Evolutionary conservation across 129 eudicot genomes (phyloP).

Genomic region (Lactuca saligna): DNA sequence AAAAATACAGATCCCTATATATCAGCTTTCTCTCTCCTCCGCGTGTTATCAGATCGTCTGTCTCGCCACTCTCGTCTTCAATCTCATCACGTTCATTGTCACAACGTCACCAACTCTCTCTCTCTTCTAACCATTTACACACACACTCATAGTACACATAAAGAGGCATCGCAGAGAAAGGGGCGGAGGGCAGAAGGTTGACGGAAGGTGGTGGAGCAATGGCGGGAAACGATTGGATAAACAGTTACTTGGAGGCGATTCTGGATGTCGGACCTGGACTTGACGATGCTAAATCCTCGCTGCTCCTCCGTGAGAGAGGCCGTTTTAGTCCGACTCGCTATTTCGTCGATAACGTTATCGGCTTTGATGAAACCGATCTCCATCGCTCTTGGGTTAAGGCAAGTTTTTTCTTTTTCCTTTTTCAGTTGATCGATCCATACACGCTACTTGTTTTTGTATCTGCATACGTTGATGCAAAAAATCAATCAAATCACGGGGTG

Average conservation of each 20-base stretch:
- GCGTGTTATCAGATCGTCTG: slow-evolving; percentile 41
- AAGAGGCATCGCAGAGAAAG: not conserved
- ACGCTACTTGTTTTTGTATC: not conserved
- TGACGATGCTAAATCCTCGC: slow-evolving; percentile 74
- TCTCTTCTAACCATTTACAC: not conserved
- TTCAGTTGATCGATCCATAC: not conserved
- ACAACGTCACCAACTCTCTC: slow-evolving; percentile 20
- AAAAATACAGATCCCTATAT: slow-evolving; percentile 30
- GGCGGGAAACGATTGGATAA: slow-evolving; percentile 99
- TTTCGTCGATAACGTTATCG: slow-evolving; percentile 93
- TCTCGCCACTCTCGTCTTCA: slow-evolving; percentile 29
- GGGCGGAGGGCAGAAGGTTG: not conserved
- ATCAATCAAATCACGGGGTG: slow-evolving; percentile 4
- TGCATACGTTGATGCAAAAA: slow-evolving; percentile 12
- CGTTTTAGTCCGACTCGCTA: slow-evolving; percentile 91
- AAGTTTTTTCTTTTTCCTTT: not conserved
- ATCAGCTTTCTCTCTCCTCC: slow-evolving; percentile 31
- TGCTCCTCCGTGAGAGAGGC: slow-evolving; percentile 84
- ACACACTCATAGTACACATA: not conserved
- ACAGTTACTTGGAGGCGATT: slow-evolving; percentile 94
- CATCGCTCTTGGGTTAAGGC: slow-evolving; percentile 93
- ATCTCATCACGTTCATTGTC: slow-evolving; percentile 24
- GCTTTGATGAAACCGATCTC: slow-evolving; percentile 98
- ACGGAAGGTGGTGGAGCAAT: slow-evolving; percentile 21
- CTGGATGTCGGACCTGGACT: slow-evolving; percentile 86